Conservation (phyloP, 345 rosid genomes). For the Eucalyptus paniculata region DNA sequence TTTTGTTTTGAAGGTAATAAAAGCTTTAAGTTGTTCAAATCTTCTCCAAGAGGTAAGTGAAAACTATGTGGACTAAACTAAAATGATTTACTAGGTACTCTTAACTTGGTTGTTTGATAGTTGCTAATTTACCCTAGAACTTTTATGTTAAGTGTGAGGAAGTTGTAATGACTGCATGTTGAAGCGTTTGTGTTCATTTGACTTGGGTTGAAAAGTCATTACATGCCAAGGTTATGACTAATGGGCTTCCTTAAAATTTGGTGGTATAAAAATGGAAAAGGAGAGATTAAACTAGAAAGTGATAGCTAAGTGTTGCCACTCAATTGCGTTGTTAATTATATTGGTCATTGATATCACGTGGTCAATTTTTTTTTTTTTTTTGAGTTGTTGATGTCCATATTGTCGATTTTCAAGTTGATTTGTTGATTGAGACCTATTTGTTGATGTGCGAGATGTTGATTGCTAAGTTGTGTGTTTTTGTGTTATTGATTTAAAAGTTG, state of each 20-base stretch:
- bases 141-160: background rate
- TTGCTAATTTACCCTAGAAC: background rate
- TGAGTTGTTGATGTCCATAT: background rate
- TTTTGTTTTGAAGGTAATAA: background rate
- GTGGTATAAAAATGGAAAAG: background rate
- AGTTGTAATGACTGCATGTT: background rate
- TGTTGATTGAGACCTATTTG: no score
- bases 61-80: background rate
- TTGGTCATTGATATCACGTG: background rate
- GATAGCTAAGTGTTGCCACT: background rate
- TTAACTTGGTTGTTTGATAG: background rate
- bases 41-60: background rate
- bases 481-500: no score
- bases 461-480: background rate
- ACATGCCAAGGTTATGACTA: background rate
- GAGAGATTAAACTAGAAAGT: background rate
- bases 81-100: background rate
- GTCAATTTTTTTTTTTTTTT: no score
- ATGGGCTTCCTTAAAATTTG: background rate
- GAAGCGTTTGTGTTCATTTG: background rate
- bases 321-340: rapidly evolving
- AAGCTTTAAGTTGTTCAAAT: background rate
- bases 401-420: no score
- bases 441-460: background rate
- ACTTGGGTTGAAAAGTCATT: background rate